These are phyloP conservation scores for Fusarium luffae DNA, from an alignment of 2,329 filamentous ascomycete species.

Conservation along the genomic window DNA sequence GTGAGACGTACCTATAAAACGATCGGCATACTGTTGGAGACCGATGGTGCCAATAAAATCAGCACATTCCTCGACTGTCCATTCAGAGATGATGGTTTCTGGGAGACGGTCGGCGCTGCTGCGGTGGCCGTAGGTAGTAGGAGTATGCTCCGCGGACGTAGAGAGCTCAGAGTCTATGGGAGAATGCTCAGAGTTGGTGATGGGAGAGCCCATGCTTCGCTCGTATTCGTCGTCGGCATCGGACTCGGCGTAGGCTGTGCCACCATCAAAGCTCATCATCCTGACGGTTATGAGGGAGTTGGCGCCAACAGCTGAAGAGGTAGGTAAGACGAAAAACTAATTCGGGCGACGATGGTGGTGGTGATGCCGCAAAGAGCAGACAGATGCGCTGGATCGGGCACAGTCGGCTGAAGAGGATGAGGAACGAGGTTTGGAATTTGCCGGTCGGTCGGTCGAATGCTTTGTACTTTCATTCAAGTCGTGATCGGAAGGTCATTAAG, in stretches of 20 bases:
- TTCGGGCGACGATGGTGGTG: slow-evolving; percentile 20
- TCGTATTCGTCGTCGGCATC: slow-evolving; percentile 88
- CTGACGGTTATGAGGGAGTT: slow-evolving; percentile 33
- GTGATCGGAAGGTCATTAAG: slow-evolving; percentile 14
- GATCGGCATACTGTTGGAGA: slow-evolving; percentile 82
- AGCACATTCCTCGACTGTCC: slow-evolving; percentile 87
- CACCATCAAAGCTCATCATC: slow-evolving; percentile 71
- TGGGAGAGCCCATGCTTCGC: slow-evolving; percentile 75
- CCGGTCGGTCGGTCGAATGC: slow-evolving; percentile 21
- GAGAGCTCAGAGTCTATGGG: slow-evolving; percentile 78
- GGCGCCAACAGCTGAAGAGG: slow-evolving; percentile 22
- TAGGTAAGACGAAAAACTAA: slow-evolving; percentile 13
- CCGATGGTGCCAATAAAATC: slow-evolving; percentile 87
- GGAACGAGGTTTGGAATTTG: slow-evolving; percentile 15
- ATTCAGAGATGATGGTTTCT: slow-evolving; percentile 80
- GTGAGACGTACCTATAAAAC: slow-evolving; percentile 77
- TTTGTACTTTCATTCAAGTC: slow-evolving; percentile 37
- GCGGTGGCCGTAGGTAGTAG: slow-evolving; percentile 79
- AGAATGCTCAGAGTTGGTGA: slow-evolving; percentile 75
- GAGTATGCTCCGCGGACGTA: slow-evolving; percentile 78
- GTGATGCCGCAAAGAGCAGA: slow-evolving; percentile 27
- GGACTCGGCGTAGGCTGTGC: slow-evolving; percentile 80
- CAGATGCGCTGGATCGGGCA: slow-evolving; percentile 25
- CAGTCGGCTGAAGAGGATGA: slow-evolving; percentile 24
- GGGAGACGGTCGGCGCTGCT: slow-evolving; percentile 73